Percentiles rank a stretch among this genome's conserved stretches.
Evolutionary conservation across 345 rosid species (phyloP).

Genomic region (Angophora floribunda): DNA sequence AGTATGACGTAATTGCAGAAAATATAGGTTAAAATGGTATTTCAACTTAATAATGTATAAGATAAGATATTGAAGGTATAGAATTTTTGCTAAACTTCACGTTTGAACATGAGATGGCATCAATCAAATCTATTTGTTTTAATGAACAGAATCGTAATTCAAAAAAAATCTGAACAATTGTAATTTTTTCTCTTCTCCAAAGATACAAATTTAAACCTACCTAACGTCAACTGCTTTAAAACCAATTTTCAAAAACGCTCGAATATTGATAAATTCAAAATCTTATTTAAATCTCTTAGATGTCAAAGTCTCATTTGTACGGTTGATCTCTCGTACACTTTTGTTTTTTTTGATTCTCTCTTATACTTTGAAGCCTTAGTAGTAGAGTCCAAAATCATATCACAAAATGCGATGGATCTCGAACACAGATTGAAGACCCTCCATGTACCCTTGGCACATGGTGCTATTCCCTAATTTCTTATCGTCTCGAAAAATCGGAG

Average conservation of each 20-base stretch:
- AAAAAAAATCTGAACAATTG: background rate
- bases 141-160: background rate
- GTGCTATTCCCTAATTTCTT: background rate
- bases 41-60: background rate
- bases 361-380: too few relatives aligned
- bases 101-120: fast-evolving
- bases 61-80: background rate
- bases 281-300: background rate
- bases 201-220: background rate
- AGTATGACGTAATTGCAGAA: background rate
- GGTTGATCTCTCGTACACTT: background rate
- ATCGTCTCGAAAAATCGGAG: background rate
- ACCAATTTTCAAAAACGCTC: background rate
- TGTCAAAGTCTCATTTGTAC: background rate
- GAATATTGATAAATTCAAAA: background rate
- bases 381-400: background rate
- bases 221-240: background rate
- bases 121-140: fast-evolving
- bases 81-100: background rate
- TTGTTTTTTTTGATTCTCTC: too few relatives aligned
- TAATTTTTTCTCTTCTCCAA: background rate
- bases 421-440: background rate
- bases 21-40: background rate
- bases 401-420: background rate
- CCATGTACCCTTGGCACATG: too few relatives aligned